These are phyloP conservation scores for Tanacetum coccineum DNA, from an alignment of 129 eudicot species.

Conservation along the genomic window DNA sequence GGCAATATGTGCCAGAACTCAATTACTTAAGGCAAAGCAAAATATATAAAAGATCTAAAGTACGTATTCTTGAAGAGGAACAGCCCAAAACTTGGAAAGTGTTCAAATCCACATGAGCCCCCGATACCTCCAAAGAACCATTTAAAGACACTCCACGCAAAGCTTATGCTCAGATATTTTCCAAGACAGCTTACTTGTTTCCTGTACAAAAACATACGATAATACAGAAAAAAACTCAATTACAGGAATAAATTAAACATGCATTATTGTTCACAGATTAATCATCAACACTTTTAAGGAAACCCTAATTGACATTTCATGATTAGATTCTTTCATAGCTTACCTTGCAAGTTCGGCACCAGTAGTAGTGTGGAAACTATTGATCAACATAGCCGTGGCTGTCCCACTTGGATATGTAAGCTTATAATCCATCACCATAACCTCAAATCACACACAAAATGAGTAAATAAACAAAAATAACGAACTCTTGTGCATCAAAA, in stretches of 20 bases:
- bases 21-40: not conserved
- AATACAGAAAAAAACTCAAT: too few species aligned
- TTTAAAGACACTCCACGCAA: constrained; percentile 25
- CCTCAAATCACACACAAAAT: constrained; percentile 33
- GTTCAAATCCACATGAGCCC: constrained; percentile 24
- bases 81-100: constrained; percentile 24
- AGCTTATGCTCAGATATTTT: constrained; percentile 18
- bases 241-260: too few species aligned
- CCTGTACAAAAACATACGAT: constrained; percentile 32
- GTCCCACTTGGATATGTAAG: constrained; percentile 96
- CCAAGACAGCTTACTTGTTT: constrained; percentile 56
- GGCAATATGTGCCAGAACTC: not conserved
- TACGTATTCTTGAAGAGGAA: constrained; percentile 18
- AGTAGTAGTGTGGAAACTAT: constrained; percentile 84
- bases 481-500: not conserved
- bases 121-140: constrained; percentile 26
- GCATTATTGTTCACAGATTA: too few species aligned
- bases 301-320: too few species aligned
- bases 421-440: constrained; percentile 68
- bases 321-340: not conserved
- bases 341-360: constrained; percentile 97
- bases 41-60: not conserved
- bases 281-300: too few species aligned
- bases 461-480: not conserved
- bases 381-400: constrained; percentile 90